A percentile compares a stretch with the other conserved stretches of the same genome.
Evolutionary conservation across 257 asterid species (phyloP).

Genomic region (Schizonepeta tenuifolia): DNA sequence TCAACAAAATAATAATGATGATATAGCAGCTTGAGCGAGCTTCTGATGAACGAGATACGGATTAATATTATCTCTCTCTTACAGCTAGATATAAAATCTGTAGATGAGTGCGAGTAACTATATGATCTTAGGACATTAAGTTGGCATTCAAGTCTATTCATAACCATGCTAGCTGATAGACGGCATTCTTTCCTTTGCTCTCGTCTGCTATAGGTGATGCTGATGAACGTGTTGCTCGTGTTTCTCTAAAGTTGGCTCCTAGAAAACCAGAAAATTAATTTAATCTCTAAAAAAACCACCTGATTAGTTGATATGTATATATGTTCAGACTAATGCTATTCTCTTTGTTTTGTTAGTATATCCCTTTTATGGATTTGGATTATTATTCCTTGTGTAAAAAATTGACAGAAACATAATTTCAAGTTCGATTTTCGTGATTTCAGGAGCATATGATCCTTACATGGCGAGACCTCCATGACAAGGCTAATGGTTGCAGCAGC

Average conservation of each 20-base stretch:
- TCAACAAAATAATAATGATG: not conserved
- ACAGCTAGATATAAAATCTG: not conserved
- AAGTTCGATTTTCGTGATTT: slow-evolving; percentile 29
- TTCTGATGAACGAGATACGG: slow-evolving; percentile 9
- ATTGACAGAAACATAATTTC: slow-evolving; percentile 10
- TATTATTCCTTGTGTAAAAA: not conserved
- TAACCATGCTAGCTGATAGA: not conserved
- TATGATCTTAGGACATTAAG: not conserved
- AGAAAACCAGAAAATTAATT: not conserved
- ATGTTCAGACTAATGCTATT: too few species aligned
- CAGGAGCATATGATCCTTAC: slow-evolving; percentile 53
- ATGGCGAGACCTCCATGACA: slow-evolving; percentile 40
- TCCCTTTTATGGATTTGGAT: not conserved
- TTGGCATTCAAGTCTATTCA: not conserved
- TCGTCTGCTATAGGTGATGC: not conserved
- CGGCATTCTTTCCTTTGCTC: not conserved
- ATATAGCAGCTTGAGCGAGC: slow-evolving; percentile 5
- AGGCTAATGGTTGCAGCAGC: slow-evolving; percentile 25
- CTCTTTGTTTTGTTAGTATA: not conserved
- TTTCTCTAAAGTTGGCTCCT: not conserved
- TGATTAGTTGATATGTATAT: too few species aligned
- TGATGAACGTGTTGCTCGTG: not conserved
- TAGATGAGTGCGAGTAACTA: not conserved
- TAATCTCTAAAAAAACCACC: not conserved
- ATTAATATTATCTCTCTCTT: not conserved